phyloP scores from a whole-genome alignment of 768 basidiomycete genomes.

The Auricularia cornea region DNA sequence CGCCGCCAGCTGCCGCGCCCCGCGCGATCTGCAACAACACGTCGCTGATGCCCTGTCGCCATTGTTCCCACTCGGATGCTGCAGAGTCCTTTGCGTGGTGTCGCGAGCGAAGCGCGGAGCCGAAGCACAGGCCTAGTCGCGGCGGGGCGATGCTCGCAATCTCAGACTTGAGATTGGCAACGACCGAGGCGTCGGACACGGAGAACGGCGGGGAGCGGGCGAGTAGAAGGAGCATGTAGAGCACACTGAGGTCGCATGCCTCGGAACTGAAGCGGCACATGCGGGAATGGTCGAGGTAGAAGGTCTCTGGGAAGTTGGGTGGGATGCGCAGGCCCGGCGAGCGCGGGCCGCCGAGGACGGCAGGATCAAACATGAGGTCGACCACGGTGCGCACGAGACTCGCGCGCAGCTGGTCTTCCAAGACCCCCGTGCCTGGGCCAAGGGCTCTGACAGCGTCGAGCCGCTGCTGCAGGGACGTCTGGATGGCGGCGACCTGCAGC shows the following conservation, averaged over 20 bases:
- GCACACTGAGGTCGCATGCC: slow-evolving; percentile 60
- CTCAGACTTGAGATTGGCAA: background rate
- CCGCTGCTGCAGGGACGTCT: slow-evolving; percentile 10
- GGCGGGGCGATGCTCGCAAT: background rate
- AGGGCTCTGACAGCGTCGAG: slow-evolving; percentile 43
- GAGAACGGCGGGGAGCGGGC: slow-evolving; percentile 35
- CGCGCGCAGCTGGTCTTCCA: slow-evolving; percentile 33
- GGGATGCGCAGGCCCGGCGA: slow-evolving; percentile 19
- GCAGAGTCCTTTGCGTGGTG: background rate
- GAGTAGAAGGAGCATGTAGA: slow-evolving; percentile 75
- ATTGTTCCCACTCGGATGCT: slow-evolving; percentile 29
- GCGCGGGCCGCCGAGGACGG: slow-evolving; percentile 32
- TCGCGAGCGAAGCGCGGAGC: background rate
- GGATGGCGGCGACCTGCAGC: slow-evolving; percentile 8
- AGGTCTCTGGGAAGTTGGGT: slow-evolving; percentile 61
- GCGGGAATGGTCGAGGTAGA: slow-evolving; percentile 70
- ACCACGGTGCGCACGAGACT: background rate
- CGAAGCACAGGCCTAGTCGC: background rate
- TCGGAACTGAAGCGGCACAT: slow-evolving; percentile 60
- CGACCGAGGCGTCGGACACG: background rate
- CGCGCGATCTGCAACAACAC: slow-evolving; percentile 70
- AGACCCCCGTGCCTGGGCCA: slow-evolving; percentile 54
- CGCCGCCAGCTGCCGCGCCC: slow-evolving; percentile 43
- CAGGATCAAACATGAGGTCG: slow-evolving; percentile 36
- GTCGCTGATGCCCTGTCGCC: slow-evolving; percentile 50